phyloP scores from a whole-genome alignment of 1,284 basidiomycete genomes.

The Ganoderma lucidum region DNA sequence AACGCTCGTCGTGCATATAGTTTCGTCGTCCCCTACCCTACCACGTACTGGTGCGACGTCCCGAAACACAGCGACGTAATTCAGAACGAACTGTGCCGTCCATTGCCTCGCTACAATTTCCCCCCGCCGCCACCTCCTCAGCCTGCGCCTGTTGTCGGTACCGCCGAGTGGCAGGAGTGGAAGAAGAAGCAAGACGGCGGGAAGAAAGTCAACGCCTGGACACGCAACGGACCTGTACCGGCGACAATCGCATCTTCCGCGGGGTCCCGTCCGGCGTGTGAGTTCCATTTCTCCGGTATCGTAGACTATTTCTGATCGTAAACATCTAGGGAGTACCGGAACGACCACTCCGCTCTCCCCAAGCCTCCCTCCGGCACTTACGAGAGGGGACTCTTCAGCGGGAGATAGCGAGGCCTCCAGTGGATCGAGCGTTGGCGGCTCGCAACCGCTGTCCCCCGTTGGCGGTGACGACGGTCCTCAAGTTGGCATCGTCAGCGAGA shows the following conservation, averaged over 20 bases:
- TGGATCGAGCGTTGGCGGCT: conserved; percentile 10
- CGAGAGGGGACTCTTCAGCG: conserved; percentile 6
- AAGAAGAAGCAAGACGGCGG: conserved; percentile 3
- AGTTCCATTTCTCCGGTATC: neutral
- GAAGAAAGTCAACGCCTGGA: neutral
- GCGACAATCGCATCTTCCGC: neutral
- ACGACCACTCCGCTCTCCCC: conserved; percentile 11
- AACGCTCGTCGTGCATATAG: conserved; percentile 38
- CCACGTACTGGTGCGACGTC: conserved; percentile 57
- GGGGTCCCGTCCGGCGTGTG: neutral
- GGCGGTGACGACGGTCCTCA: neutral
- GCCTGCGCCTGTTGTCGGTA: conserved; percentile 25
- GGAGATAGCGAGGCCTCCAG: neutral
- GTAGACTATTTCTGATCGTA: neutral
- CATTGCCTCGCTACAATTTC: conserved; percentile 52
- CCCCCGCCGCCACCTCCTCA: conserved; percentile 23
- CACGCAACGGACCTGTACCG: neutral
- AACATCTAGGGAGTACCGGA: conserved; percentile 6
- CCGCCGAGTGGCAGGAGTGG: conserved; percentile 25
- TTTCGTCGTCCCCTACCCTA: conserved; percentile 61
- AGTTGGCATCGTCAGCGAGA: conserved; percentile 2
- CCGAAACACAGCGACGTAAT: conserved; percentile 60
- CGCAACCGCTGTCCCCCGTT: neutral
- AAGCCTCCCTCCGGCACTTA: conserved; percentile 13
- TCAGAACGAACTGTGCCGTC: conserved; percentile 63